phyloP scores from a whole-genome alignment of 2,329 filamentous ascomycete species.

The Talaromyces amestolkiae region DNA sequence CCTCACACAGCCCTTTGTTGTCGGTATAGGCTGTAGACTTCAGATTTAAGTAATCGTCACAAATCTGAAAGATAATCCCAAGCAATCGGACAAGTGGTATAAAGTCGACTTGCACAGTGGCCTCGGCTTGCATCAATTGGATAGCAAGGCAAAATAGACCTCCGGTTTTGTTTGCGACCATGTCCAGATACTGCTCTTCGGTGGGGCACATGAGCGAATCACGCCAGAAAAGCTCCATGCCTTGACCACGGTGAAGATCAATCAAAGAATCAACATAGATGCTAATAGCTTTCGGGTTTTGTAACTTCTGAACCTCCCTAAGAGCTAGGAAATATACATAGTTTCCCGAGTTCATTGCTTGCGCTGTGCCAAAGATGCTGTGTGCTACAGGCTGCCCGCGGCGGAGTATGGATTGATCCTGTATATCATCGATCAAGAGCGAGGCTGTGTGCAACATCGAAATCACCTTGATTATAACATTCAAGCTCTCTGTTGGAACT shows the following conservation, averaged over 20 bases:
- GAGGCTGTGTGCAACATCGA: slow-evolving; percentile 42
- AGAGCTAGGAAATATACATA: slow-evolving; percentile 42
- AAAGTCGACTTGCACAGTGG: slow-evolving; percentile 19
- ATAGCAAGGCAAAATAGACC: slow-evolving; percentile 25
- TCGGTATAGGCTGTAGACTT: slow-evolving; percentile 27
- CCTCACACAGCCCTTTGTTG: slow-evolving; percentile 40
- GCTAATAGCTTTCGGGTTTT: slow-evolving; percentile 31
- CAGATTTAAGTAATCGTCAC: slow-evolving; percentile 28
- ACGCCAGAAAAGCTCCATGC: slow-evolving; percentile 19
- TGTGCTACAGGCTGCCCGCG: slow-evolving; percentile 45
- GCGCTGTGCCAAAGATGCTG: slow-evolving; percentile 43
- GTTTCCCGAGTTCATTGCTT: slow-evolving; percentile 50
- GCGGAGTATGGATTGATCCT: slow-evolving; percentile 44
- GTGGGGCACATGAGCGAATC: slow-evolving; percentile 23
- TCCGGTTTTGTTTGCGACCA: slow-evolving; percentile 29
- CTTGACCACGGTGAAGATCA: slow-evolving; percentile 41
- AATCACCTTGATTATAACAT: slow-evolving; percentile 35
- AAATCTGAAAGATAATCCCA: slow-evolving; percentile 28
- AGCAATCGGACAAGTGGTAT: slow-evolving; percentile 21
- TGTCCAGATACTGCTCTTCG: slow-evolving; percentile 26
- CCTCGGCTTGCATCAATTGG: slow-evolving; percentile 21
- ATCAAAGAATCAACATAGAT: slow-evolving; percentile 34
- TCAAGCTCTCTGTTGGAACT: slow-evolving; percentile 32
- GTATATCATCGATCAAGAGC: slow-evolving; percentile 46
- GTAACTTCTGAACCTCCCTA: slow-evolving; percentile 32